Base-by-base conservation (phyloP, 2,329 filamentous ascomycete species). In the Berkeleyomyces rouxiae region DNA sequence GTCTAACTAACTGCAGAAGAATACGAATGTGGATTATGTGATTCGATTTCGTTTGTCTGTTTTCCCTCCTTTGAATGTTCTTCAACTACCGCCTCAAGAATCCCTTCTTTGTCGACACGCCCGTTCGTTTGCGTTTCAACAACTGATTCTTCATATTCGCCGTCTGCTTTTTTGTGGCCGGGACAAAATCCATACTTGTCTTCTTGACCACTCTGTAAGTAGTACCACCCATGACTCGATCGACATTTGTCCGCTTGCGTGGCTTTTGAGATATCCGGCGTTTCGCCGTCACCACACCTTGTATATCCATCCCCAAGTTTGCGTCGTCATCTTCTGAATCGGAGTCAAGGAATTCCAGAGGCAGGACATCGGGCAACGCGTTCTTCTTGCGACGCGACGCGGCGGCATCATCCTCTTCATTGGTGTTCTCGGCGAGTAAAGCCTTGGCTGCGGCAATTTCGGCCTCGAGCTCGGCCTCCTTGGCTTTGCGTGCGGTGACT, bases 301-400 rank as follows among this genome's bases (percentile, higher is more conserved):
- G 13, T 39, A 39, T 16, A 36, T n/a, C 60, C 33, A 16, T 13
- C 37, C 58, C 47, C 4, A 68, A 67, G 36, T 69, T 67, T n/a
- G 68, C 40, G 23, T 46, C 42, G 23, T 3, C 33, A 3, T 67
- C 67, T 31, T 60, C 67, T 5, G 70, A 71, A 23, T 74, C 73
- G 58, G 79, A 80, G 66, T 82, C 79, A 39, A 84, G 74, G 65
- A 81, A 76, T 66, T 82, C 79, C 40, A 74, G 75, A 0, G 81
- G 80, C 1, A 84, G 74, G 9, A 79, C 69, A 46, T 75, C 71
- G 1, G 79, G 77, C 2, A 78, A 68, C 4, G 69, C 31, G 10
- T 33, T 61, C 47, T 55, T 61, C 40, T 39, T 51, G 36, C 49
- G 61, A 23, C 36, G 58, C 7, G 59, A 16, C 3, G 42, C 36